Base-by-base conservation (phyloP, 371 early-diverging fungal genomes). In the Encephalitozoon romaleae region DNA sequence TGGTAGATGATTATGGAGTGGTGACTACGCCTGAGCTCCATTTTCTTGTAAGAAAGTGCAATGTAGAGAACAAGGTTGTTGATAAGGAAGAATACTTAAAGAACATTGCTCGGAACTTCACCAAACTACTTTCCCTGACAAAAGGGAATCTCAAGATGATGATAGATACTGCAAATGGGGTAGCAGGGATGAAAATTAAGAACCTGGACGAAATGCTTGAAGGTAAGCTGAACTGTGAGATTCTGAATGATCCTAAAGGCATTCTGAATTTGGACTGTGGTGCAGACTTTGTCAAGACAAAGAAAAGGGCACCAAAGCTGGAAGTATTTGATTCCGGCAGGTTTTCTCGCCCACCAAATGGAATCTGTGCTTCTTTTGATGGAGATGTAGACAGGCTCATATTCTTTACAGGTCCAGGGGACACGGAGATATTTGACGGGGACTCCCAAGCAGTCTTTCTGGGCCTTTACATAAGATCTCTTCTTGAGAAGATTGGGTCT, bases 331-430 rank as follows among this genome's bases (percentile, higher is more conserved):
- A 52, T 41, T 66, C 67, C 30, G 47, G 68, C 15, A 47, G 23
- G 47, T 18, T 49, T n/a, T 47, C 51, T 11, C 47, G 51, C 4
- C 81, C 80, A 1, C 90, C 90, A 39, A 76, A 90, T 42, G 49
- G 34, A 23, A 26, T 77, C 15, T 91, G 86, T 70, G 90, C 90
- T 75, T 93, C 96, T 15, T 90, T 91, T 78, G 98, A 98, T 83
- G 99, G 98, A 71, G 99, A 99, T 85, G 97, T 95, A 55, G 99
- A 99, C 82, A 92, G 98, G 73, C 87, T 99, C 41, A 91, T 99
- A 43, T 96, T 90, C 87, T 96, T 93, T 86, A 94, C 90, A 76
- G 53, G 68, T 2, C 12, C 54, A 28, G 42, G 51, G 66, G 73
- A 70, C 5, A 72, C 78, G 25, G 34, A 43, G 32, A 39, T 79